Base-by-base conservation (phyloP, 257 asterid genomes). In the Gentiana macrophylla region DNA sequence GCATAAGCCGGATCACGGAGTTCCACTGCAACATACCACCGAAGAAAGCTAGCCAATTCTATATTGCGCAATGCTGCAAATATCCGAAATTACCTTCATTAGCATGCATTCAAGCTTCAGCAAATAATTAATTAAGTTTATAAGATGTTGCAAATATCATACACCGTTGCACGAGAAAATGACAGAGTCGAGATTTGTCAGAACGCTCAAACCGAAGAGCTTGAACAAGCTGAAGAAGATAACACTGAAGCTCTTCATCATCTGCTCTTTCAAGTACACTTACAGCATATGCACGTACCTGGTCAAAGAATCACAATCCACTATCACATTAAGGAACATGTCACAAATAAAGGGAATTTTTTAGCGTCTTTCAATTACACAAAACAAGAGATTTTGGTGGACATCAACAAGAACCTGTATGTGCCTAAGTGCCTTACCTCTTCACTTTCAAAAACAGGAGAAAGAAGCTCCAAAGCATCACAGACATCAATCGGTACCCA, bases 121-220 rank as follows among this genome's bases (percentile, higher is more conserved):
- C 49, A 74, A 70, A 67, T 65, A 50, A 24, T 24, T 24, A 24
- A 24, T 24, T 24, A 24, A 24, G 1, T 54, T 60, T 34, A n/a
- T 47, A 62, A 58, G 58, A 60, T 48, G 43, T 58, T 43, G 66
- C 57, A 70, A 69, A 59, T 76, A 67, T 54, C 95, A 65, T 84
- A 91, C 96, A 88, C 0, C 98, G 93, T 68, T 91, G 93, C 69
- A 91, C 96, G 49, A 91, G 98, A 79, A 91, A 91, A 62, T 80
- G 84, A 75, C 90, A 77, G 60, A 91, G 93, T 72, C 94, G 84
- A 52, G 98, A 91, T 73, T 83, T 87, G 62, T 91, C 95, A 34
- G 96, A 76, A 63, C 96, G 94, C 73, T 91, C 96, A 74, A 91
- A 91, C 52, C 98, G 94, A 74, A 91, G 96, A 60, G 98, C 98